Evolutionary conservation across 139 green algal species (phyloP).

Genomic region (Coccomyxa sp.): DNA sequence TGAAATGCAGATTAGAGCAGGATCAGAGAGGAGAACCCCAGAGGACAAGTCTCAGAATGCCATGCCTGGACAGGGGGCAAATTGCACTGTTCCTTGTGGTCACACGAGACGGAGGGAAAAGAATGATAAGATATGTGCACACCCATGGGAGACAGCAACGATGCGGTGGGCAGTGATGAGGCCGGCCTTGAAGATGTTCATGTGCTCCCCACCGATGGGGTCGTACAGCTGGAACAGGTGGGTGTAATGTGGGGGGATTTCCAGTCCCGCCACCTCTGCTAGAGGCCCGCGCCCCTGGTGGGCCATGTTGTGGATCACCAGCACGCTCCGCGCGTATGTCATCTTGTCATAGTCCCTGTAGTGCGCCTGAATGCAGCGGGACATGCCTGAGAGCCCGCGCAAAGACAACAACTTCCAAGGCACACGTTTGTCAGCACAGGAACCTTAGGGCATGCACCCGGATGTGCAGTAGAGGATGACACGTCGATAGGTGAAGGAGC

Average conservation of each 20-base stretch:
- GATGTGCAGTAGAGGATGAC: background rate
- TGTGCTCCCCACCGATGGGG: conserved; percentile 93
- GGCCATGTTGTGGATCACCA: conserved; percentile 93
- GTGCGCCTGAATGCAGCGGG: conserved; percentile 68
- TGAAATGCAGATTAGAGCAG: no score
- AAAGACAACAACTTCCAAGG: no score
- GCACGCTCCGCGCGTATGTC: conserved; percentile 75
- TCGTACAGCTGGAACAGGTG: conserved; percentile 74
- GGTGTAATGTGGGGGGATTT: conserved; percentile 74
- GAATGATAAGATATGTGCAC: background rate
- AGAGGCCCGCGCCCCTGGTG: conserved; percentile 89
- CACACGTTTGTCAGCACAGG: no score
- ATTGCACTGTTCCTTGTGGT: no score
- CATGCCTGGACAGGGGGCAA: no score
- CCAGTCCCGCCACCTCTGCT: conserved; percentile 69
- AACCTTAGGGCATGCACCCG: background rate
- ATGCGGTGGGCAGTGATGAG: conserved; percentile 77
- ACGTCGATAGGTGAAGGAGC: no score
- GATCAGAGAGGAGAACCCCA: no score
- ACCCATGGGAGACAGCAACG: conserved; percentile 71
- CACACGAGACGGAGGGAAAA: no score
- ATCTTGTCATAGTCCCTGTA: conserved; percentile 95
- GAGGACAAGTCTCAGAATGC: no score
- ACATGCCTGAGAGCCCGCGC: conserved; percentile 5
- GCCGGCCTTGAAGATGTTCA: conserved; percentile 97